A percentile compares a stretch with the other conserved stretches of the same genome.
These are phyloP conservation scores for Eucalyptus shirleyi DNA, from an alignment of 345 rosid species.

Conservation along the genomic window DNA sequence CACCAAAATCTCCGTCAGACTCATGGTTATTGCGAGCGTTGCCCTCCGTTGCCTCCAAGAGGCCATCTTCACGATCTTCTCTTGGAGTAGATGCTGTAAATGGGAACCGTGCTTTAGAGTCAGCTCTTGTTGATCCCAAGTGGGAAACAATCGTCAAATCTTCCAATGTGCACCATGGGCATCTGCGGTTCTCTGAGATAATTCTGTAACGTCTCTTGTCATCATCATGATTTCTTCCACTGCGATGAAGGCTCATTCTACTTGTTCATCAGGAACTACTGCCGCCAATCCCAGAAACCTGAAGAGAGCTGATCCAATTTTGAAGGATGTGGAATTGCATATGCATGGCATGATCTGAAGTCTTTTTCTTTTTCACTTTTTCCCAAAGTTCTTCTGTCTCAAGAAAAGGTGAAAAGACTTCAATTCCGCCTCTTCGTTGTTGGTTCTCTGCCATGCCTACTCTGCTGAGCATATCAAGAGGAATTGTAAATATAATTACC, in stretches of 20 bases:
- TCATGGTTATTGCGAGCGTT: conserved; percentile 78
- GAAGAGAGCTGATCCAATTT: not conserved
- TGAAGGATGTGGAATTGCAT: not conserved
- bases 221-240: not conserved
- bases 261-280: not conserved
- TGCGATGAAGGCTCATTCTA: not conserved
- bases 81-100: conserved; percentile 2
- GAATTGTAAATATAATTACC: not conserved
- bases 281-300: not conserved
- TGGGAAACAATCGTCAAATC: conserved; percentile 81
- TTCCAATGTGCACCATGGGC: conserved; percentile 38
- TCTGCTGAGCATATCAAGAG: not conserved
- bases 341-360: not conserved
- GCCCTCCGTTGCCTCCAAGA: conserved; percentile 42
- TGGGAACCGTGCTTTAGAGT: conserved; percentile 11
- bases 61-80: conserved; percentile 20
- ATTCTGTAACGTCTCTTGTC: not conserved
- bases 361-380: not conserved
- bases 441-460: not conserved
- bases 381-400: not conserved
- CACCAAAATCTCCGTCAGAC: conserved; percentile 84
- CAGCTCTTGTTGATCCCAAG: conserved; percentile 18
- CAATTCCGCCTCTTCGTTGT: not conserved
- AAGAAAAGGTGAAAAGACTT: not conserved
- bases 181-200: conserved; percentile 55